Conservation (phyloP, 148 eudicot species). For the Tetragonia tetragonoides region DNA sequence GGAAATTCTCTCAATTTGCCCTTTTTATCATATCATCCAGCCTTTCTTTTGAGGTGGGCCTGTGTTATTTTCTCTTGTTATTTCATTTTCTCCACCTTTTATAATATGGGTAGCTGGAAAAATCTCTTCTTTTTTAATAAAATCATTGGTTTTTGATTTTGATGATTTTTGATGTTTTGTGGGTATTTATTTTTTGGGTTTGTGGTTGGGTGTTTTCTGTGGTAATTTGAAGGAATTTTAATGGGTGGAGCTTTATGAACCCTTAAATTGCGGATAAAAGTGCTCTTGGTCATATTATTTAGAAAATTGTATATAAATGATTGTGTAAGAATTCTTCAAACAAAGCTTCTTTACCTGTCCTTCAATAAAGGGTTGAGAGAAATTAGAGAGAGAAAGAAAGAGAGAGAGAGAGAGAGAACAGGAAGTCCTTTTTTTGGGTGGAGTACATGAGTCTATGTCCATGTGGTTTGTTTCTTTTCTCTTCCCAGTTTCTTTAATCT, state of each 20-base stretch:
- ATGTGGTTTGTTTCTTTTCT: slow-evolving; percentile 25
- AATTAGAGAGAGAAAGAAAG: slow-evolving; percentile 12
- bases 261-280: slow-evolving; percentile 43
- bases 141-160: not conserved
- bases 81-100: not conserved
- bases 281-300: slow-evolving; percentile 17
- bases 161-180: slow-evolving; percentile 4
- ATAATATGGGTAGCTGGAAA: slow-evolving; percentile 1
- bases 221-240: slow-evolving; percentile 20
- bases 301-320: slow-evolving; percentile 9
- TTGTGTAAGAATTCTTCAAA: slow-evolving; percentile 40
- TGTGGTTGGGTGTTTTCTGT: slow-evolving; percentile 22
- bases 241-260: slow-evolving; percentile 26
- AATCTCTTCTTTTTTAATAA: not conserved
- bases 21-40: not conserved
- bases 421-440: slow-evolving; percentile 25
- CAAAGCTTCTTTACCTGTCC: slow-evolving; percentile 39
- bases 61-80: not conserved
- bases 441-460: slow-evolving; percentile 30
- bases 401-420: slow-evolving; percentile 27
- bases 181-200: slow-evolving; percentile 17
- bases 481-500: slow-evolving; percentile 11
- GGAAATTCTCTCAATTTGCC: not conserved
- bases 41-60: slow-evolving; percentile 20
- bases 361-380: slow-evolving; percentile 32